Evolutionary conservation across 2,329 filamentous ascomycete species (phyloP).

Genomic region (Pseudogymnoascus sp.): DNA sequence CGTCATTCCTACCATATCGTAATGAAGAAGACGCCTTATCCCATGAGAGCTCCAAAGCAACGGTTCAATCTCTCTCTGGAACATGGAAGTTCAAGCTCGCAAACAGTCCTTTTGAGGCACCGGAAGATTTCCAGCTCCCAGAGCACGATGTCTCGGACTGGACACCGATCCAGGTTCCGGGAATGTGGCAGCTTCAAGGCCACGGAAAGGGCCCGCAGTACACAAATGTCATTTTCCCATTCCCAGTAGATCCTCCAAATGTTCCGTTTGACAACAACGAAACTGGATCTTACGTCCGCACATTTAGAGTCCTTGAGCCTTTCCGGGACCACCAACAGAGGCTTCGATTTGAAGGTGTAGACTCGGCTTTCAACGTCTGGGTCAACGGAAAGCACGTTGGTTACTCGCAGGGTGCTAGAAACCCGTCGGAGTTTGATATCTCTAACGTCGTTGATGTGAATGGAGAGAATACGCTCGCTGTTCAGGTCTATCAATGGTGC

Average conservation of each 20-base stretch:
- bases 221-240: constrained; percentile 45
- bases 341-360: constrained; percentile 49
- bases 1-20: constrained; percentile 46
- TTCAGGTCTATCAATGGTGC: constrained; percentile 47
- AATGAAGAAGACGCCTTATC: constrained; percentile 40
- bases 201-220: constrained; percentile 43
- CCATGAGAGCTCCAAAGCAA: constrained; percentile 32
- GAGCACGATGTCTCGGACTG: constrained; percentile 30
- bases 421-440: constrained; percentile 50
- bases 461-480: constrained; percentile 30
- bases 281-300: constrained; percentile 42
- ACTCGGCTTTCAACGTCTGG: constrained; percentile 48
- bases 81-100: constrained; percentile 23
- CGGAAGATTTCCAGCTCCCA: constrained; percentile 16
- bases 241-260: constrained; percentile 44
- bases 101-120: constrained; percentile 23
- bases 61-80: constrained; percentile 26
- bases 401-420: constrained; percentile 48
- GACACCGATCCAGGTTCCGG: constrained; percentile 41
- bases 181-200: constrained; percentile 48
- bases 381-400: constrained; percentile 46
- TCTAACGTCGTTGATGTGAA: constrained; percentile 30
- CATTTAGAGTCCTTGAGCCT: constrained; percentile 37
- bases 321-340: constrained; percentile 36
- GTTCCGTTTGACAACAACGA: constrained; percentile 43